phyloP scores from a whole-genome alignment of 2,329 filamentous ascomycete genomes.

The Chaetomiaceae sp. region DNA sequence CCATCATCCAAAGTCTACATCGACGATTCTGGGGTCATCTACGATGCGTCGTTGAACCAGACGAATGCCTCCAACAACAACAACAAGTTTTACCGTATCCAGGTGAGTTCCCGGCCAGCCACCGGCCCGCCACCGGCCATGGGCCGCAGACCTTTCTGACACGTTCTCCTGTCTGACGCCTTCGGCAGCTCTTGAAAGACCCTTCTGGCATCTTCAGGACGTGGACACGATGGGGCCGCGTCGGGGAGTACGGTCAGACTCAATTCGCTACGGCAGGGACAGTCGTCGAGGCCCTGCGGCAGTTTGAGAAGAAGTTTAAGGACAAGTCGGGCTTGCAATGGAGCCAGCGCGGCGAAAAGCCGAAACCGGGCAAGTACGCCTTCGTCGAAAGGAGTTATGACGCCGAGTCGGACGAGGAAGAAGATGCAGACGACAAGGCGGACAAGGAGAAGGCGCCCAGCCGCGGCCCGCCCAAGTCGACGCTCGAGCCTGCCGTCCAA shows the following conservation, averaged over 20 bases:
- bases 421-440: conserved; percentile 35
- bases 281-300: conserved; percentile 40
- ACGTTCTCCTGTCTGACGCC: conserved; percentile 1
- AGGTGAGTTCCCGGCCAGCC: conserved; percentile 42
- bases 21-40: conserved; percentile 61
- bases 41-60: conserved; percentile 75
- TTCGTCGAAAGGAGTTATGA: conserved; percentile 78
- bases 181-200: conserved; percentile 40
- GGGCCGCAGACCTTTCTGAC: no score
- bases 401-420: conserved; percentile 58
- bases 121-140: no score
- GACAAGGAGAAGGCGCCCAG: conserved; percentile 33
- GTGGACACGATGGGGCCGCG: conserved; percentile 79
- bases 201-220: conserved; percentile 44
- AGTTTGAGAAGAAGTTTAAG: conserved; percentile 59
- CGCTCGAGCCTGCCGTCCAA: conserved; percentile 56
- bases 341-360: conserved; percentile 47
- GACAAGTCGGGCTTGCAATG: conserved; percentile 56
- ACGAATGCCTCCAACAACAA: conserved; percentile 67
- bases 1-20: conserved; percentile 55
- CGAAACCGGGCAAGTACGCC: conserved; percentile 67
- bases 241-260: conserved; percentile 55
- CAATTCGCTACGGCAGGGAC: conserved; percentile 39
- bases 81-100: conserved; percentile 78
- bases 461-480: conserved; percentile 44